phyloP scores from a whole-genome alignment of 768 basidiomycete genomes.

The Boletus reticuloceps region DNA sequence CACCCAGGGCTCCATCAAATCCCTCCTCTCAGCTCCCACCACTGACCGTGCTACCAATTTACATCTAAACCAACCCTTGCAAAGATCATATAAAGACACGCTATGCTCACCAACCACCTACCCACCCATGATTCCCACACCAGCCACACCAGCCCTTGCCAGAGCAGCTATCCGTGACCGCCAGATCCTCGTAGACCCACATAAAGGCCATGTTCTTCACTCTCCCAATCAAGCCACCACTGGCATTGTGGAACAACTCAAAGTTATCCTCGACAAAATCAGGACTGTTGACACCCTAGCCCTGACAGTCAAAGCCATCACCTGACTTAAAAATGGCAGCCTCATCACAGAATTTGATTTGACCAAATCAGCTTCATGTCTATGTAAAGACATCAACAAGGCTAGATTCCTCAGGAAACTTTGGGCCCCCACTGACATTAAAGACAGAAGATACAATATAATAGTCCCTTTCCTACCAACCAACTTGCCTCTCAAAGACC shows the following conservation, averaged over 20 bases:
- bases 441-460: background rate
- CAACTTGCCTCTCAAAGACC: background rate
- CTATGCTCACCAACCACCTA: too few species aligned
- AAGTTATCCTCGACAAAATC: background rate
- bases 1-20: too few species aligned
- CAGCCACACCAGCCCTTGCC: background rate
- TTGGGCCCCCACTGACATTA: background rate
- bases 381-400: background rate
- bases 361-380: accelerated
- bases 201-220: background rate
- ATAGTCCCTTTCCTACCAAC: background rate
- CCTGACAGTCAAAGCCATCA: background rate
- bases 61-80: too few species aligned
- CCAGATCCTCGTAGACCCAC: background rate
- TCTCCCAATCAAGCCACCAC: accelerated
- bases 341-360: background rate
- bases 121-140: too few species aligned
- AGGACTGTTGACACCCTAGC: accelerated
- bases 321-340: background rate
- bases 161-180: background rate
- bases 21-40: too few species aligned
- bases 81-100: too few species aligned
- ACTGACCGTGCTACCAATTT: too few species aligned
- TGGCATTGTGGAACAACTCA: accelerated
- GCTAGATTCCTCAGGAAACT: background rate